A percentile compares a stretch with the other conserved stretches of the same genome.
phyloP scores from a whole-genome alignment of 169 alveolate species.

The Babesia ovis region DNA sequence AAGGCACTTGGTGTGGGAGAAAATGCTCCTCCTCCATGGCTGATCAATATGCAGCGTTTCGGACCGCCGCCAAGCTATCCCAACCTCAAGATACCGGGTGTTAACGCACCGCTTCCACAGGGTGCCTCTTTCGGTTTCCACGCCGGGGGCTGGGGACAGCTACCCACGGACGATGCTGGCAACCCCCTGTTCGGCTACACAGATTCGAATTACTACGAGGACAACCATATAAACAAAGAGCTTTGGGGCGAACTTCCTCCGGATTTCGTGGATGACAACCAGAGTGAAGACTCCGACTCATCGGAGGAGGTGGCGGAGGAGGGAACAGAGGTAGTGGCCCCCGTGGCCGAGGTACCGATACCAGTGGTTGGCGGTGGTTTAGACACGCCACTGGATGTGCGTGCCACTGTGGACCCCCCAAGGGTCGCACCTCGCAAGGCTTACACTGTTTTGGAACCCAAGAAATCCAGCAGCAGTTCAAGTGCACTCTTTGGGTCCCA shows the following conservation, averaged over 20 bases:
- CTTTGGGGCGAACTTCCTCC: slow-evolving; percentile 71
- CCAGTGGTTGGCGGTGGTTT: slow-evolving; percentile 30
- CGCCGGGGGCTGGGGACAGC: slow-evolving; percentile 93
- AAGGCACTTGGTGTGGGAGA: slow-evolving; percentile 95
- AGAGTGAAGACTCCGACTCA: slow-evolving; percentile 48
- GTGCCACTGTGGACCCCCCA: slow-evolving; percentile 30
- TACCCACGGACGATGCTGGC: slow-evolving; percentile 81
- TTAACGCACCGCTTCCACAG: slow-evolving; percentile 90
- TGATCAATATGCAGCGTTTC: slow-evolving; percentile 95
- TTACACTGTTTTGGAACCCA: slow-evolving; percentile 66
- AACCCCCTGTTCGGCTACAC: slow-evolving; percentile 78
- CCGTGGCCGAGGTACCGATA: slow-evolving; percentile 28
- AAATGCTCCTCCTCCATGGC: slow-evolving; percentile 96
- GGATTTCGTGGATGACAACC: slow-evolving; percentile 64
- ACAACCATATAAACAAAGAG: slow-evolving; percentile 52
- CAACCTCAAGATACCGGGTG: slow-evolving; percentile 94
- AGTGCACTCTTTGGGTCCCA: slow-evolving; percentile 64
- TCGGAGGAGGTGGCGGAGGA: slow-evolving; percentile 39
- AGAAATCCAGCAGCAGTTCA: slow-evolving; percentile 26
- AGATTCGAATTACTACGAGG: slow-evolving; percentile 68
- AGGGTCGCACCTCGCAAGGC: slow-evolving; percentile 58
- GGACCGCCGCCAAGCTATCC: slow-evolving; percentile 99
- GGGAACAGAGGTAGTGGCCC: slow-evolving; percentile 51
- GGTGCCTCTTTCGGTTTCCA: slow-evolving; percentile 84
- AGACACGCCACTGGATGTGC: slow-evolving; percentile 62